These are phyloP conservation scores for Mychonastes homosphaera DNA, from an alignment of 139 green algal species.

Conservation along the genomic window DNA sequence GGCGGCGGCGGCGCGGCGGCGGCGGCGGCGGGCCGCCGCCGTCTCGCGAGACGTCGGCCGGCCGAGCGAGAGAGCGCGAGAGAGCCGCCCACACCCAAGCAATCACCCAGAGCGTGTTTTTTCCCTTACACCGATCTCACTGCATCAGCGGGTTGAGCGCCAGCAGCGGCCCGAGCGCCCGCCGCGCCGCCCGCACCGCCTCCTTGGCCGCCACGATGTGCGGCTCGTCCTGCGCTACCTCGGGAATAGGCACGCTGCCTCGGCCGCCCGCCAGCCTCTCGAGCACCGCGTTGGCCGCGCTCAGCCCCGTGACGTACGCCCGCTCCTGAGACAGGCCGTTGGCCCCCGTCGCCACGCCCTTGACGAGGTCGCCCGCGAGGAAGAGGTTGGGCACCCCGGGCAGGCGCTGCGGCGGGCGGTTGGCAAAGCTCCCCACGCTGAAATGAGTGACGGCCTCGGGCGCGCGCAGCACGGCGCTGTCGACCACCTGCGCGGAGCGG, in stretches of 20 bases:
- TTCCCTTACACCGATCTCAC: too few relatives aligned
- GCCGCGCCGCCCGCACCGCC: conserved; percentile 19
- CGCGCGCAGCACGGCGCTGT: conserved; percentile 58
- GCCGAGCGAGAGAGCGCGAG: too few relatives aligned
- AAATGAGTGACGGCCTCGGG: conserved; percentile 82
- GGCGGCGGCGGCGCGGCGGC: too few relatives aligned
- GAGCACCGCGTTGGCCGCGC: conserved; percentile 65
- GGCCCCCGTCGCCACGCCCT: conserved; percentile 39
- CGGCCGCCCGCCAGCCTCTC: conserved; percentile 18
- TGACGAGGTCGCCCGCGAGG: conserved; percentile 78
- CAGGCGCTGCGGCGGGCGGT: conserved; percentile 23
- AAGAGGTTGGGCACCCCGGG: conserved; percentile 59
- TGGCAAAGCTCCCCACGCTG: conserved; percentile 38
- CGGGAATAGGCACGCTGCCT: conserved; percentile 19
- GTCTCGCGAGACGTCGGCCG: too few relatives aligned
- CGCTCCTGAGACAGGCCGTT: conserved; percentile 46
- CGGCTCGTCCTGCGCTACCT: conserved; percentile 60
- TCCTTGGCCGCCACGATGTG: conserved; percentile 57
- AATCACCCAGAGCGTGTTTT: too few relatives aligned
- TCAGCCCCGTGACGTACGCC: conserved; percentile 71
- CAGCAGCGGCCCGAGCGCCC: conserved; percentile 20
- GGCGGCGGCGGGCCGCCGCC: too few relatives aligned
- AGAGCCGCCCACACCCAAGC: too few relatives aligned
- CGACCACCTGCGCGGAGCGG: conserved; percentile 41
- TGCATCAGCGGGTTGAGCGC: too few relatives aligned